Percentiles rank a stretch among this genome's conserved stretches.
These are phyloP conservation scores for Gomphus bonarii DNA, from an alignment of 1,284 basidiomycete genomes.

Conservation along the genomic window DNA sequence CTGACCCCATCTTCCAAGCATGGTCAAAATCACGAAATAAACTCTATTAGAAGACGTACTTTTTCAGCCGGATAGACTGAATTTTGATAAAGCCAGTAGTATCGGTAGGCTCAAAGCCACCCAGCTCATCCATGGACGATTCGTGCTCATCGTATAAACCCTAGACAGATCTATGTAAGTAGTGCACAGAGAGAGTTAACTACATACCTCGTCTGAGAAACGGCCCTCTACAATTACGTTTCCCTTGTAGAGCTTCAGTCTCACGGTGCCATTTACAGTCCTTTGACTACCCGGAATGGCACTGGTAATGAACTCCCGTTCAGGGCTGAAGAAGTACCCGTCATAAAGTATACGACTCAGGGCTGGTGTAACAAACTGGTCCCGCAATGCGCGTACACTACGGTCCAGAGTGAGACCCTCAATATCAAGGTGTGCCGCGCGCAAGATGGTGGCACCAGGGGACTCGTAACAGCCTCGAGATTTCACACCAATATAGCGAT, in stretches of 20 bases:
- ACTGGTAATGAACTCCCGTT: constrained; percentile 89
- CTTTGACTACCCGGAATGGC: constrained; percentile 88
- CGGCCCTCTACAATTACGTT: constrained; percentile 93
- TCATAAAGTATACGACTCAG: constrained; percentile 94
- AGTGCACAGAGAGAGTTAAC: not conserved
- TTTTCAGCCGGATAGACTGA: constrained; percentile 92
- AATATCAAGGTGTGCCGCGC: constrained; percentile 91
- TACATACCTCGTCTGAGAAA: constrained; percentile 69
- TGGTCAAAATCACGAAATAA: constrained; percentile 1
- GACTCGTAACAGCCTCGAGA: constrained; percentile 98
- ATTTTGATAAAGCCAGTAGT: constrained; percentile 92
- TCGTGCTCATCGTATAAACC: constrained; percentile 93
- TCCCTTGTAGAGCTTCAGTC: constrained; percentile 91
- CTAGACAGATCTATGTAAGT: constrained; percentile 26
- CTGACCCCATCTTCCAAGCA: constrained; percentile 59
- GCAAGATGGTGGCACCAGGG: constrained; percentile 92
- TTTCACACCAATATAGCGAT: constrained; percentile 99
- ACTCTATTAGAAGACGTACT: constrained; percentile 39
- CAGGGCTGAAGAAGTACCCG: constrained; percentile 95
- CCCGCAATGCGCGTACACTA: constrained; percentile 90
- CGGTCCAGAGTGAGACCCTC: constrained; percentile 97
- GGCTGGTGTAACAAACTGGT: constrained; percentile 90
- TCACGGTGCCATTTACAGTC: constrained; percentile 91
- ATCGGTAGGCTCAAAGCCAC: constrained; percentile 91
- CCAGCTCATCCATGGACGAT: constrained; percentile 99